Base-by-base conservation (phyloP, 805 yeast species). In the Barnettozyma wickerhamii region DNA sequence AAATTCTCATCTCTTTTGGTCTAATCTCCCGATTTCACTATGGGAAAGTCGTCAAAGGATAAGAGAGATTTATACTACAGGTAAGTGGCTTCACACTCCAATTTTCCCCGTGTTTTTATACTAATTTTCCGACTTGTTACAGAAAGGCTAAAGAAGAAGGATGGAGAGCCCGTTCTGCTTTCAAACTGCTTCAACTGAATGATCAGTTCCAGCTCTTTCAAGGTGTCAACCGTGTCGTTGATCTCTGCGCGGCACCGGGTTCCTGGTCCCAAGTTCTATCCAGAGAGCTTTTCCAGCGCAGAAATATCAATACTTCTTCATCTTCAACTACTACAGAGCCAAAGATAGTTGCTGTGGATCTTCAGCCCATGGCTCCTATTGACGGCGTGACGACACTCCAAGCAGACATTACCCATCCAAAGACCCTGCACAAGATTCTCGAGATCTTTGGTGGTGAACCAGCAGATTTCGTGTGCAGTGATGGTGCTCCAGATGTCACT, bases 401-500 rank as follows among this genome's bases (percentile, higher is more conserved):
- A 61, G 98, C 98, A 1, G 99, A 93, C 64, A 93, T 93, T 51
- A 93, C 99, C 2, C 97, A 93, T 64, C 97, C 99, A 13, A 78
- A 79, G 56, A 93, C 99, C 0, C 69, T 93, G 38, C 73, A 74
- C 28, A 74, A 71, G 53, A 93, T 93, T 33, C 63, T 86, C 51
- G 83, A 81, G 26, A 73, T 84, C 30, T 93, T 93, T 66, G 95
- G 86, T 18, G 96, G 96, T 30, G 86, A 86, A 50, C 81, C 84
- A 41, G 98, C 98, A 0, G 99, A 93, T 62, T 84, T 91, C 59
- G 96, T 93, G 1, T 88, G 96, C 55, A 83, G 95, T 54, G 98
- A 93, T 61, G 99, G 99, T 42, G 99, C 99, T 0, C 99, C 99
- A 2, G 99, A 93, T 64, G 99, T 93, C 18, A 93, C 99, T 0